A percentile compares a stretch with the other conserved stretches of the same genome.
These are phyloP conservation scores for Lachnellula arida DNA, from an alignment of 2,329 filamentous ascomycete genomes.

Conservation along the genomic window DNA sequence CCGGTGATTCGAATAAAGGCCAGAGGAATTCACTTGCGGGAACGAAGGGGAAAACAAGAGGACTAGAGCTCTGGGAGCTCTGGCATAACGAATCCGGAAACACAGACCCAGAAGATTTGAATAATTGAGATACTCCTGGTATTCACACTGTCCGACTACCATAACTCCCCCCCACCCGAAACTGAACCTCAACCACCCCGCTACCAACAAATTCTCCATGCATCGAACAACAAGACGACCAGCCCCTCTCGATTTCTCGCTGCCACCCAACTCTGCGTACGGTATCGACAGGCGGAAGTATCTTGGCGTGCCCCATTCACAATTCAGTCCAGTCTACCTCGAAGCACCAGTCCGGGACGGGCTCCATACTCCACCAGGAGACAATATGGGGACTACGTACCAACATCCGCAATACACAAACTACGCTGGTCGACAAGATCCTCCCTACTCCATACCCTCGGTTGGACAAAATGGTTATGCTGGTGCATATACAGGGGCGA, in stretches of 20 bases:
- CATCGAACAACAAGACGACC: conserved; percentile 30
- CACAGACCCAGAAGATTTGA: background rate
- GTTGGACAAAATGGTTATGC: conserved; percentile 11
- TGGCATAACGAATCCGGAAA: background rate
- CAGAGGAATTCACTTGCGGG: conserved; percentile 15
- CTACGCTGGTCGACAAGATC: conserved; percentile 41
- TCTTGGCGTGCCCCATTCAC: conserved; percentile 8
- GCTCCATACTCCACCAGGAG: conserved; percentile 47
- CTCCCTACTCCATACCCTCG: conserved; percentile 23
- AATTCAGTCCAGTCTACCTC: conserved; percentile 19
- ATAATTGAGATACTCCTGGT: background rate
- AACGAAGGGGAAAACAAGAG: conserved; percentile 5
- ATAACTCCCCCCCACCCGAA: conserved; percentile 3
- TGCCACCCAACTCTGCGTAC: conserved; percentile 17
- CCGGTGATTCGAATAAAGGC: conserved; percentile 13
- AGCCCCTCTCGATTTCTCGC: conserved; percentile 28
- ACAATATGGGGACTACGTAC: conserved; percentile 50
- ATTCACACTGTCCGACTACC: background rate
- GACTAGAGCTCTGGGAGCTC: conserved; percentile 10
- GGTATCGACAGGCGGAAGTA: conserved; percentile 24
- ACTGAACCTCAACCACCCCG: background rate
- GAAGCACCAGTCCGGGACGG: conserved; percentile 33
- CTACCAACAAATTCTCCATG: conserved; percentile 23
- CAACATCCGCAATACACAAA: conserved; percentile 42
- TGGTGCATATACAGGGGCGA: conserved; percentile 8